Evolutionary conservation across 768 basidiomycete species (phyloP), one percentile per base, ranked within the genome.

Genomic region (Pholiota molesta): DNA sequence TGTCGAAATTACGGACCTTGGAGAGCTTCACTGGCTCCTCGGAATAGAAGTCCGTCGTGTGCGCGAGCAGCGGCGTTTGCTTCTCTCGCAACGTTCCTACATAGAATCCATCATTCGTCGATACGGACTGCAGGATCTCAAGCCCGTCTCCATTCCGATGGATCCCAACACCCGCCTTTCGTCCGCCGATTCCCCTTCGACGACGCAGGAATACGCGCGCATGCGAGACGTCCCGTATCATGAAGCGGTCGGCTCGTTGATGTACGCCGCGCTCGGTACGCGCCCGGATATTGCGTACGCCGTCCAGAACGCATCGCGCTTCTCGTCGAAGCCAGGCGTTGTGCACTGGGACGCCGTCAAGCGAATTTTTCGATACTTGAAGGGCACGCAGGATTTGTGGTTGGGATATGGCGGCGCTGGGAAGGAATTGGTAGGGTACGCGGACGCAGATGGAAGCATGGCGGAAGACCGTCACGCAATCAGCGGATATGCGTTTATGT

Each of bases 161-260:
- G 31, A 31, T 31, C 31, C 67, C 33, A 63, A 62, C 49, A 52
- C 68, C 19, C 33, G 45, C 0, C 63, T 76, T 5, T 62, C 68
- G 0, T 54, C 19, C 1, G 52, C n/a, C 0, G 68, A 65, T 49
- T 75, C 47, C 23, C 73, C 66, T 0, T 23, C 29, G 0, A 68
- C 58, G 7, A 39, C 59, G 4, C 51, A 59, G 3, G 70, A 71
- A 0, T 52, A 55, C 3, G 63, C 65, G 0, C 37, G 37, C 0
- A 75, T 75, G 67, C 40, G 52, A 3, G 52, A 70, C 9, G 53
- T 71, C 21, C 72, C 66, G 0, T 77, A 75, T 54, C 52, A 63
- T 0, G 57, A 71, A 52, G 67, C 65, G 2, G 62, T 78, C 17
- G 73, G 78, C 0, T 67, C 71, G 1, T 64, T 78, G 5, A 75